Conservation (phyloP, 306 rosid genomes). For the Ziziphus jujuba region DNA sequence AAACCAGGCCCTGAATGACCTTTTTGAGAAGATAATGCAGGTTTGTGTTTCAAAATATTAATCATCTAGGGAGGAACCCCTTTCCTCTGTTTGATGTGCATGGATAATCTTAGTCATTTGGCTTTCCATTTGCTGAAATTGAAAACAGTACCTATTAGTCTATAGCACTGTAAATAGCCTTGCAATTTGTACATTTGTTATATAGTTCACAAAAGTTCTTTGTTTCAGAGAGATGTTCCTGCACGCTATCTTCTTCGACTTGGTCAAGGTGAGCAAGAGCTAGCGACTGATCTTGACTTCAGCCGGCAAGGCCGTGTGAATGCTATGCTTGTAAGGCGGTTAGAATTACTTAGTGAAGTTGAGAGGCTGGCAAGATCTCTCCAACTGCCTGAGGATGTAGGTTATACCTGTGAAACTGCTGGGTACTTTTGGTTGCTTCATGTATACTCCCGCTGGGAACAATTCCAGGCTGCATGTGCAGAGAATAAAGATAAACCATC, state of each 20-base stretch:
- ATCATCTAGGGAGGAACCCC: constrained; percentile 7
- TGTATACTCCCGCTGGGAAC: constrained; percentile 98
- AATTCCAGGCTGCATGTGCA: constrained; percentile 75
- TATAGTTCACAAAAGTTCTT: constrained; percentile 5
- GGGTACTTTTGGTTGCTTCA: constrained; percentile 99
- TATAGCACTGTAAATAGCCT: no score
- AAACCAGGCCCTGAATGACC: constrained; percentile 95
- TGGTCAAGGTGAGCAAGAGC: constrained; percentile 99
- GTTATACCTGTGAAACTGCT: constrained; percentile 98
- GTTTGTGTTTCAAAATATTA: constrained; percentile 21
- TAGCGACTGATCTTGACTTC: constrained; percentile 97
- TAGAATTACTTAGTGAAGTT: constrained; percentile 88
- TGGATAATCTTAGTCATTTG: no score
- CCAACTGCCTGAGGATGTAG: constrained; percentile 94
- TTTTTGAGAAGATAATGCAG: constrained; percentile 98
- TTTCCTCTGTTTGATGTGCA: background rate
- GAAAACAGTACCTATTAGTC: background rate
- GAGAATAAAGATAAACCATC: constrained; percentile 64
- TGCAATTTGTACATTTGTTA: background rate
- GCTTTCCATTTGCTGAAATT: no score
- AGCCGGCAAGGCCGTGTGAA: constrained; percentile 99
- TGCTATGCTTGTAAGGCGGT: constrained; percentile 89
- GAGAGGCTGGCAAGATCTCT: constrained; percentile 97
- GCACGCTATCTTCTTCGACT: constrained; percentile 99
- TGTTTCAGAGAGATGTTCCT: constrained; percentile 91